Conservation (phyloP, 2,329 filamentous ascomycete genomes). For the Fusarium fujikuroi region DNA sequence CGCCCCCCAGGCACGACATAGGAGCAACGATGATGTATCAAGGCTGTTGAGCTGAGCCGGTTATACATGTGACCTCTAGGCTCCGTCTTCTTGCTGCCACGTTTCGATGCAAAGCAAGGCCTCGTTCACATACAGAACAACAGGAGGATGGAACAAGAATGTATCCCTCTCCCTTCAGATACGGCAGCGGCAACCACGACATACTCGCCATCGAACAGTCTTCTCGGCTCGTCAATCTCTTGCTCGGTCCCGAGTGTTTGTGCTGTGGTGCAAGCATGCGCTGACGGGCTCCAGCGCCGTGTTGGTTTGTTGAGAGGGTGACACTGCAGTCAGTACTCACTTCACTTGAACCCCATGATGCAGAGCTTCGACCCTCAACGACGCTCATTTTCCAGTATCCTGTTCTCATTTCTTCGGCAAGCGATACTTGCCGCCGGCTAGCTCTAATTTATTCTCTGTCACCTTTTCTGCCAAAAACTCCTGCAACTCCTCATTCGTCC, state of each 20-base stretch:
- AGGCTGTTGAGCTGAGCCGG: background rate
- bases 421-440: conserved; percentile 76
- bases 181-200: background rate
- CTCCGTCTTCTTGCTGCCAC: background rate
- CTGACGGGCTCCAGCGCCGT: conserved; percentile 12
- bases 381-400: background rate
- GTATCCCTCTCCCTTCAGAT: conserved; percentile 1
- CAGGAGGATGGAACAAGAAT: conserved; percentile 3
- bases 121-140: background rate
- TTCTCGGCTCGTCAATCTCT: background rate
- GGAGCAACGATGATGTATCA: conserved; percentile 16
- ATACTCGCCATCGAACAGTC: background rate
- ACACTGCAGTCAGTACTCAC: conserved; percentile 27
- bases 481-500: conserved; percentile 87
- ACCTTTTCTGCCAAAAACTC: conserved; percentile 85
- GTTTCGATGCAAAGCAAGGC: background rate
- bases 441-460: conserved; percentile 74
- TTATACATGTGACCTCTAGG: background rate
- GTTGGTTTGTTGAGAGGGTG: conserved; percentile 16
- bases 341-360: conserved; percentile 14
- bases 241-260: conserved; percentile 16
- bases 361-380: conserved; percentile 4
- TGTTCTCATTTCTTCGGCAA: conserved; percentile 64
- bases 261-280: conserved; percentile 4
- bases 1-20: conserved; percentile 17